Percentiles rank a stretch among this genome's conserved stretches.
phyloP scores from a whole-genome alignment of 2,329 filamentous ascomycete species.

The Aspergillus proliferans region DNA sequence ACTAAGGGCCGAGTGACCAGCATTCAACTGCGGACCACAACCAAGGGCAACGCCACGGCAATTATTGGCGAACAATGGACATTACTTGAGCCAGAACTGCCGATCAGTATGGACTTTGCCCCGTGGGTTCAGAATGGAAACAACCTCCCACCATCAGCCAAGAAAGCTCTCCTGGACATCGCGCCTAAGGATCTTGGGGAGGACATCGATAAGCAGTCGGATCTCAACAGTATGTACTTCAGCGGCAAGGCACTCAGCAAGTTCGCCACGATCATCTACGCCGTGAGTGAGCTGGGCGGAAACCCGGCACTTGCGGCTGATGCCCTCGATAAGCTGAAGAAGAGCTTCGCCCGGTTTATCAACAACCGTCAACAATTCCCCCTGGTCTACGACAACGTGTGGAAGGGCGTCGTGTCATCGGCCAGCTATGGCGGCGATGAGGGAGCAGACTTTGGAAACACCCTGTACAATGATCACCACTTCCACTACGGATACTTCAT shows the following conservation, averaged over 20 bases:
- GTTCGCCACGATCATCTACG: slow-evolving; percentile 64
- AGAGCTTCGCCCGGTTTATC: slow-evolving; percentile 60
- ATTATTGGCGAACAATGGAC: slow-evolving; percentile 70
- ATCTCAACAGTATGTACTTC: slow-evolving; percentile 86
- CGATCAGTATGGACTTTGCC: slow-evolving; percentile 66
- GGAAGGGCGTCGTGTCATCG: slow-evolving; percentile 75
- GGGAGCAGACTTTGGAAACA: slow-evolving; percentile 82
- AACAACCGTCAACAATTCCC: slow-evolving; percentile 61
- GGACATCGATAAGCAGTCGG: slow-evolving; percentile 65
- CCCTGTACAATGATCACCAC: slow-evolving; percentile 62
- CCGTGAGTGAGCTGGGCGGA: slow-evolving; percentile 57
- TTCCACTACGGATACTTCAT: slow-evolving; percentile 79
- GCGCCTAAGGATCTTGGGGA: slow-evolving; percentile 70
- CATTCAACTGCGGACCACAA: slow-evolving; percentile 68
- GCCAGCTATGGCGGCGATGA: slow-evolving; percentile 64
- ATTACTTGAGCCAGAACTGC: slow-evolving; percentile 67
- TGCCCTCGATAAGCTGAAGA: slow-evolving; percentile 58
- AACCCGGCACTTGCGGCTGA: slow-evolving; percentile 52
- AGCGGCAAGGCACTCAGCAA: slow-evolving; percentile 80
- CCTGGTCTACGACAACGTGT: slow-evolving; percentile 52
- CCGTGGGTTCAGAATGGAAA: slow-evolving; percentile 61
- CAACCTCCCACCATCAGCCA: slow-evolving; percentile 46
- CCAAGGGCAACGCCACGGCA: slow-evolving; percentile 73
- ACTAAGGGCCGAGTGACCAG: slow-evolving; percentile 46
- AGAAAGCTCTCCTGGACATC: slow-evolving; percentile 53